These are phyloP conservation scores for Xenoacremonium recifei DNA, from an alignment of 2,329 filamentous ascomycete genomes.

Conservation along the genomic window DNA sequence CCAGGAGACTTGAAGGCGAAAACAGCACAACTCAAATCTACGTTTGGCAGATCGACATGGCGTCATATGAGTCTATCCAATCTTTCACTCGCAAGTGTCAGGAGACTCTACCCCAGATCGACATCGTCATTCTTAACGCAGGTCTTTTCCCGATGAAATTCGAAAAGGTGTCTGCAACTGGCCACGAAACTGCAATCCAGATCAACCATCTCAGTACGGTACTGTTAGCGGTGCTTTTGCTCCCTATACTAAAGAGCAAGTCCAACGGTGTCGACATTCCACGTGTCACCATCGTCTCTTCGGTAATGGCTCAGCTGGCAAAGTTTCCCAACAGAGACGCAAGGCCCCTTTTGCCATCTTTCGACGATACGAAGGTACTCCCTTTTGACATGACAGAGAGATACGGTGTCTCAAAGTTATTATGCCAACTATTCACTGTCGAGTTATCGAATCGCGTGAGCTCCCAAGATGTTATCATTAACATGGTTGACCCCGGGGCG, in stretches of 20 bases:
- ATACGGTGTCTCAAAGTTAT: conserved; percentile 31
- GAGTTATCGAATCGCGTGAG: conserved; percentile 35
- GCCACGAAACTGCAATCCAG: conserved; percentile 31
- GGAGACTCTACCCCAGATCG: conserved; percentile 13
- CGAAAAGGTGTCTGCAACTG: conserved; percentile 13
- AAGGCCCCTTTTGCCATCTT: conserved; percentile 26
- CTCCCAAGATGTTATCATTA: conserved; percentile 32
- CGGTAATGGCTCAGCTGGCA: conserved; percentile 22
- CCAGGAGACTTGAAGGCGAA: conserved; percentile 1
- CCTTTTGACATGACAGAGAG: conserved; percentile 20
- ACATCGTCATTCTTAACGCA: conserved; percentile 34
- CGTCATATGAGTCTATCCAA: conserved; percentile 22
- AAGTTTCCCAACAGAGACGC: conserved; percentile 24
- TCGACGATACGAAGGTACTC: conserved; percentile 22
- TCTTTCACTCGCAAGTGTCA: conserved; percentile 15
- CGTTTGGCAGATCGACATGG: conserved; percentile 25
- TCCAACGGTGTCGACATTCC: conserved; percentile 4
- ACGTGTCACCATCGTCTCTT: conserved; percentile 29
- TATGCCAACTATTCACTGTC: conserved; percentile 34
- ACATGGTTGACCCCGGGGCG: conserved; percentile 34
- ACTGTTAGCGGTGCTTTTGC: conserved; percentile 25
- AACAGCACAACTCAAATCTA: conserved; percentile 15
- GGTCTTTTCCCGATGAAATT: conserved; percentile 23
- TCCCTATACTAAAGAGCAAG: conserved; percentile 20
- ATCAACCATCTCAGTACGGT: conserved; percentile 32